Evolutionary conservation across 1,284 basidiomycete genomes (phyloP).

Genomic region (Veloboletus limbatus): DNA sequence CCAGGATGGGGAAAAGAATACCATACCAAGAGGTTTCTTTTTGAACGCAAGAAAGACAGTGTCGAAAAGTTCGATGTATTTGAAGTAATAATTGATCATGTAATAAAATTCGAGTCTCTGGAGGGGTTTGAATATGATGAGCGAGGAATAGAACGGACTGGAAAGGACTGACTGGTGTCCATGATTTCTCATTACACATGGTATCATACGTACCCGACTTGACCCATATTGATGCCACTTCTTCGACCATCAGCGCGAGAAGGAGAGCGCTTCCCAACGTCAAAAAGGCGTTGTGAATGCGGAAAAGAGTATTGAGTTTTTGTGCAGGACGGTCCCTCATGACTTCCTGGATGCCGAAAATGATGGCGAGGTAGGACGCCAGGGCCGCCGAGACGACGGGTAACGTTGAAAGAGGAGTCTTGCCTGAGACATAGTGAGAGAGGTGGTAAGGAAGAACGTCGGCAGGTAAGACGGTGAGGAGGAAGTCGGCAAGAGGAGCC

Average conservation of each 20-base stretch:
- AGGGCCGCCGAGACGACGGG: conserved; percentile 71
- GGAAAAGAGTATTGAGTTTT: conserved; percentile 87
- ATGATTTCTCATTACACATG: conserved; percentile 77
- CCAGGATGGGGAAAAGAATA: conserved; percentile 11
- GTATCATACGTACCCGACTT: conserved; percentile 71
- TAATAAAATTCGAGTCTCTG: conserved; percentile 90
- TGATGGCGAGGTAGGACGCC: conserved; percentile 79
- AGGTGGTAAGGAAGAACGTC: conserved; percentile 60
- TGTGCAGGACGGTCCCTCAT: conserved; percentile 78
- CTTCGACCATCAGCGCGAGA: conserved; percentile 86
- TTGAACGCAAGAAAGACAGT: conserved; percentile 97
- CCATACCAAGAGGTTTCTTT: conserved; percentile 91
- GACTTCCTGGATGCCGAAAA: conserved; percentile 83
- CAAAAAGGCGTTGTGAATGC: conserved; percentile 89
- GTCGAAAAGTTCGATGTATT: conserved; percentile 92
- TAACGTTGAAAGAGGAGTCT: conserved; percentile 80
- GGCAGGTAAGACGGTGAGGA: conserved; percentile 53
- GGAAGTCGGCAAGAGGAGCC: conserved; percentile 70
- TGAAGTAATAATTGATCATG: conserved; percentile 98
- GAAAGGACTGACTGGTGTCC: conserved; percentile 71
- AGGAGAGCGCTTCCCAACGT: conserved; percentile 80
- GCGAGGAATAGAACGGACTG: neutral
- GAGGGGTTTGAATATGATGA: conserved; percentile 9
- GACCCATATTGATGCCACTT: conserved; percentile 77
- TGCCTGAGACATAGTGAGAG: conserved; percentile 66